Base-by-base conservation (phyloP, 495 filamentous ascomycete species). In the Penicillium parvum region DNA sequence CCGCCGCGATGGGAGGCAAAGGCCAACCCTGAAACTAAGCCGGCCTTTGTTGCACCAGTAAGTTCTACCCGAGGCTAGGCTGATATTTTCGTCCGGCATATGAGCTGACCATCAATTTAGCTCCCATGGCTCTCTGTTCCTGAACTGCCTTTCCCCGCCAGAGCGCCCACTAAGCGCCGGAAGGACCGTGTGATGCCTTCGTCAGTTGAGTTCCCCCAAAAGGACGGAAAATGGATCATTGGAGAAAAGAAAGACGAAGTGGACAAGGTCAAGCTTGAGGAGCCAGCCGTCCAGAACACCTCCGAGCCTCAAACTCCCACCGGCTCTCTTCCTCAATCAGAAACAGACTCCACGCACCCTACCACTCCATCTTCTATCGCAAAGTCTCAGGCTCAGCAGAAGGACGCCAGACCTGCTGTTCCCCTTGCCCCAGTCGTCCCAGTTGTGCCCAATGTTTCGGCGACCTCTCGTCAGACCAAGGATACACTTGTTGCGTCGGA, bases 71-170 rank as follows among this genome's bases (percentile, higher is more conserved):
- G 4, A 12, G 28, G 20, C 22, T 1, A 3, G 11, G 16, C 16
- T 7, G 10, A 32, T 10, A 20, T 23, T 14, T 21, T 17, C 16
- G 7, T 30, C 15, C 3, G n/a, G 17, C 30, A 26, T 33, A 27
- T 28, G 42, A 19, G 39, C 45, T 55, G 11, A 49, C 28, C 19
- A 14, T 38, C 23, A 15, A 46, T 17, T 32, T 52, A 87, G 81
- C 68, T 96, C 3, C 90, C 90, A 8, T 95, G 89, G 89, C 70
- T 83, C n/a, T 95, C 89, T 18, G 71, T 74, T 22, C 79, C 83
- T 3, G 80, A 84, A 16, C 50, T 63, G 11, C 60, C 76, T 3
- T 95, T 92, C 57, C 88, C 90, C 18, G 58, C 68, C 2, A 55
- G 69, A 53, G 58, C 59, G 29, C 63, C 59, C 18, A 58, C 61